These are phyloP conservation scores for Verticillium alfalfae DNA, from an alignment of 2,329 filamentous ascomycete species.

Conservation along the genomic window DNA sequence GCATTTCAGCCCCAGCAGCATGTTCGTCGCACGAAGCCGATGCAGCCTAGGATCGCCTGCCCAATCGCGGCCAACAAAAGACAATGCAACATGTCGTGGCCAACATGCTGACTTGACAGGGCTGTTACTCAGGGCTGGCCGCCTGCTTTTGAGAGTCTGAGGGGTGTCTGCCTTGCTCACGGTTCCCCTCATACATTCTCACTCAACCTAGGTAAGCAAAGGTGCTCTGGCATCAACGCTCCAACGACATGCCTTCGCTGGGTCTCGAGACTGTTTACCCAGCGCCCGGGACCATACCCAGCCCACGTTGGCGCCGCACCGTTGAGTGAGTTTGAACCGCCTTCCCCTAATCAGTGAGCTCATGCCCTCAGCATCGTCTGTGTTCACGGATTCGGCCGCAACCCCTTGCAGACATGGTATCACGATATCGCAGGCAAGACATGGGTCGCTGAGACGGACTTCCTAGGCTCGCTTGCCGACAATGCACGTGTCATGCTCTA, in stretches of 20 bases:
- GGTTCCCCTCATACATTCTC: not conserved
- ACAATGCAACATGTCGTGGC: not conserved
- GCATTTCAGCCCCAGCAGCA: not conserved
- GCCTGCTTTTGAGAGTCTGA: not conserved
- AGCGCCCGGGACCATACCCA: not conserved
- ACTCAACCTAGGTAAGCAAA: not conserved
- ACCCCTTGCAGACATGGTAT: conserved; percentile 14
- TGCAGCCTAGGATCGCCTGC: not conserved
- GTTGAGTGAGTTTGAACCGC: conserved; percentile 3
- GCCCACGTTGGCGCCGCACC: conserved; percentile 3
- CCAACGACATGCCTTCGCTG: conserved; percentile 6
- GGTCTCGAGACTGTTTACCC: conserved; percentile 10
- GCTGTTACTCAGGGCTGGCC: not conserved
- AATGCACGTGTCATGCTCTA: conserved; percentile 15
- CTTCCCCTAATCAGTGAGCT: not conserved
- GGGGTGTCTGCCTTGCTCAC: not conserved
- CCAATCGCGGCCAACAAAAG: not conserved
- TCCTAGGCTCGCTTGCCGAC: conserved; percentile 10
- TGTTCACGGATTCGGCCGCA: conserved; percentile 15
- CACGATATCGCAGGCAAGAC: conserved; percentile 15
- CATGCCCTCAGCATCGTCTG: conserved; percentile 13
- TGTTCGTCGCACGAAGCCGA: not conserved
- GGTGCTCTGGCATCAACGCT: not conserved
- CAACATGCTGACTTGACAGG: not conserved
- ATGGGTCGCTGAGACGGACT: conserved; percentile 17